phyloP scores from a whole-genome alignment of 495 filamentous ascomycete genomes.

The Tuber aestivum region DNA sequence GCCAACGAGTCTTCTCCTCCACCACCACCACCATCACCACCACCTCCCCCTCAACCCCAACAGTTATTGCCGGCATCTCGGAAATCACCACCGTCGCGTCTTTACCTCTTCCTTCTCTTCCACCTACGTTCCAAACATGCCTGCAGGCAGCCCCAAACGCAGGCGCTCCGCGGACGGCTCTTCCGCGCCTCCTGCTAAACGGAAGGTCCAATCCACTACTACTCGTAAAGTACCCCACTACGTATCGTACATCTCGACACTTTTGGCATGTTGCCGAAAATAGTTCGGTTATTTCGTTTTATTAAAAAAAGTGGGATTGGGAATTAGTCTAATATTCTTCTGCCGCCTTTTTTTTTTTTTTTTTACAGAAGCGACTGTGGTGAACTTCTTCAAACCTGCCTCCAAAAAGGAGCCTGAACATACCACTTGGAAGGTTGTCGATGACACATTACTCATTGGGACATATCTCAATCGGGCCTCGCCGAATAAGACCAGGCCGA shows the following conservation, averaged over 20 bases:
- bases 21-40: not conserved
- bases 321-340: constrained; percentile 15
- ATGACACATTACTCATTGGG: constrained; percentile 68
- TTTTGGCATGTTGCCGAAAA: not conserved
- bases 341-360: constrained; percentile 9
- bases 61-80: not conserved
- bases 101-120: not conserved
- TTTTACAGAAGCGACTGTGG: constrained; percentile 57
- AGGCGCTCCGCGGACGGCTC: constrained; percentile 10
- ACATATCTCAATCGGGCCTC: constrained; percentile 53
- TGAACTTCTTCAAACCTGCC: constrained; percentile 80
- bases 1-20: not conserved
- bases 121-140: constrained; percentile 14
- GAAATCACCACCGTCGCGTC: not conserved
- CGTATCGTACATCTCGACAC: not conserved
- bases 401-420: constrained; percentile 80
- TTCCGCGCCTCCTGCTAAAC: constrained; percentile 9
- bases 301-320: not conserved
- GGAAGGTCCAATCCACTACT: constrained; percentile 23
- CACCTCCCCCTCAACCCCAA: not conserved
- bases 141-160: constrained; percentile 18
- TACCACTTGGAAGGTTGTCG: constrained; percentile 65
- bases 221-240: constrained; percentile 9
- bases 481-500: constrained; percentile 30
- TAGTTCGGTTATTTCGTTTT: not conserved